Evolutionary conservation across 2,329 filamentous ascomycete genomes (phyloP).

Genomic region (Hypoxylon sp.): DNA sequence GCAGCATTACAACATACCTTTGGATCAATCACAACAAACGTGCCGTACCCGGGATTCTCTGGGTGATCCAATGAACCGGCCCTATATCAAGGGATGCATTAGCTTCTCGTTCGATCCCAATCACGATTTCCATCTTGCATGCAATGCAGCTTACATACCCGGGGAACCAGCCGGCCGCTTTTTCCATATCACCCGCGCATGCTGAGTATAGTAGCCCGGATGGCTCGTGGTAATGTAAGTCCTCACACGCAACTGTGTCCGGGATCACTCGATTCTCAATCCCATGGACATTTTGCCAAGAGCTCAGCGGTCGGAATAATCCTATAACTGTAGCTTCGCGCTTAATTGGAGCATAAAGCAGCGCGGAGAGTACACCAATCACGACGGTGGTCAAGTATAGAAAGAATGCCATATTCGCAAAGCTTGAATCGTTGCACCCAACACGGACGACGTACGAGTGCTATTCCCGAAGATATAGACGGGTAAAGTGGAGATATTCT

Average conservation of each 20-base stretch:
- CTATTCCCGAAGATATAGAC: background rate
- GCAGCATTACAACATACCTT: constrained; percentile 56
- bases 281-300: constrained; percentile 45
- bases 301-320: constrained; percentile 36
- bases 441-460: background rate
- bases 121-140: background rate
- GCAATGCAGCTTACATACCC: constrained; percentile 40
- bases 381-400: constrained; percentile 40
- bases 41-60: constrained; percentile 61
- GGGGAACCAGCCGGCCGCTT: constrained; percentile 47
- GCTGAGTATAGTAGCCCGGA: constrained; percentile 68
- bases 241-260: constrained; percentile 71
- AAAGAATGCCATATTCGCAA: constrained; percentile 40
- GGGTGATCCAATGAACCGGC: constrained; percentile 41
- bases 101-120: constrained; percentile 60
- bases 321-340: constrained; percentile 41
- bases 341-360: constrained; percentile 44
- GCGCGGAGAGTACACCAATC: constrained; percentile 41
- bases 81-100: constrained; percentile 29
- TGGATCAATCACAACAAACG: constrained; percentile 68
- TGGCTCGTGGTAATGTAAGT: constrained; percentile 68
- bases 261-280: constrained; percentile 57
- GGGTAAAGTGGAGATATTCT: background rate
- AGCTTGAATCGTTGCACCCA: background rate
- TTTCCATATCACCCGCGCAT: constrained; percentile 62